Conservation (phyloP, 768 basidiomycete genomes). For the Dendrothele bispora region DNA sequence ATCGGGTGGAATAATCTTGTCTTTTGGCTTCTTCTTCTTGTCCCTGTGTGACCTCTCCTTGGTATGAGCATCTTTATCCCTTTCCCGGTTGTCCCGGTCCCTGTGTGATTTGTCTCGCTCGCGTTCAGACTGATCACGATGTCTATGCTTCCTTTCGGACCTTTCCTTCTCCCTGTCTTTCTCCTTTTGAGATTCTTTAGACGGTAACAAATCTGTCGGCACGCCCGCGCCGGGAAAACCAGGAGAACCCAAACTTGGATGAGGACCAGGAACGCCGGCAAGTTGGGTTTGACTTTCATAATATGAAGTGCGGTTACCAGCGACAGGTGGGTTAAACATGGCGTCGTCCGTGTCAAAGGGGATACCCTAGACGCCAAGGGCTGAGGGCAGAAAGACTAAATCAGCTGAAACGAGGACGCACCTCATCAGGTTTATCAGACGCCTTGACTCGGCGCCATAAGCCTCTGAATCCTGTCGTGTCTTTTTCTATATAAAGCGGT, state of each 20-base stretch:
- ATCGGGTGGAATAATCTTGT: slow-evolving; percentile 64
- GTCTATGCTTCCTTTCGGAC: slow-evolving; percentile 33
- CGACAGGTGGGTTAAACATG: slow-evolving; percentile 71
- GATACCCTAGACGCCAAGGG: slow-evolving; percentile 50
- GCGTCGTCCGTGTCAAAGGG: slow-evolving; percentile 79
- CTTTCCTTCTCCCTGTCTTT: slow-evolving; percentile 15
- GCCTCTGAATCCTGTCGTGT: slow-evolving; percentile 62
- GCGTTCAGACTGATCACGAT: slow-evolving; percentile 1
- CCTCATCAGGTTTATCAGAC: slow-evolving; percentile 78
- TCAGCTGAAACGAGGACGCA: slow-evolving; percentile 24
- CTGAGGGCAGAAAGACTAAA: neutral
- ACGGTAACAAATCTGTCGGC: no score
- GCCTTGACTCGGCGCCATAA: slow-evolving; percentile 84
- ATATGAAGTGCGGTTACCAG: slow-evolving; percentile 35
- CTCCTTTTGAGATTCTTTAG: slow-evolving; percentile 1
- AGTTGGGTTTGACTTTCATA: slow-evolving; percentile 14
- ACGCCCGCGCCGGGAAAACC: no score
- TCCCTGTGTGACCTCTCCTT: slow-evolving; percentile 15
- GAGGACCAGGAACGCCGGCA: neutral
- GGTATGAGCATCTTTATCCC: neutral
- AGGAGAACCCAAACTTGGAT: no score
- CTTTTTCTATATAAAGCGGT: slow-evolving; percentile 21
- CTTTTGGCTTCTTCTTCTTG: slow-evolving; percentile 16
- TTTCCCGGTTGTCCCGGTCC: slow-evolving; percentile 3
- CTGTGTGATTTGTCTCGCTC: neutral